These are phyloP conservation scores for Pichia sp. DNA, from an alignment of 1,139 yeast species.

Conservation along the genomic window DNA sequence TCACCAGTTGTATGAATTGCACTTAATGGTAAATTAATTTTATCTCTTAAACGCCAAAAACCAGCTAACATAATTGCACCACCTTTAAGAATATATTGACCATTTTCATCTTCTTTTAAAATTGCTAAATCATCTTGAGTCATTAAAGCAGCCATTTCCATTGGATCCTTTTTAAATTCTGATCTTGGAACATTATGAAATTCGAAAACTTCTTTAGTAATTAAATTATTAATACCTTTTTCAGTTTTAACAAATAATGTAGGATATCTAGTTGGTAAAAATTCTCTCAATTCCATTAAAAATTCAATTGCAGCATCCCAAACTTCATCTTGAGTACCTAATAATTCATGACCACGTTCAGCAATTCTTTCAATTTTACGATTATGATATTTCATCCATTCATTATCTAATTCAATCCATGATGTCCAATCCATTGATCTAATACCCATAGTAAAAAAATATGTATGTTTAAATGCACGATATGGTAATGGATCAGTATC, in stretches of 20 bases:
- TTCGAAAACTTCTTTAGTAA: constrained; percentile 47
- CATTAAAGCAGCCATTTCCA: constrained; percentile 49
- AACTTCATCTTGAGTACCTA: constrained; percentile 48
- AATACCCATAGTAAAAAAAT: constrained; percentile 58
- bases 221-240: constrained; percentile 44
- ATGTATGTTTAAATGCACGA: constrained; percentile 56
- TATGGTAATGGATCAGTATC: constrained; percentile 53
- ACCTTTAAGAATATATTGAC: constrained; percentile 48
- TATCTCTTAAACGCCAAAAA: constrained; percentile 58
- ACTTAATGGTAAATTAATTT: constrained; percentile 45
- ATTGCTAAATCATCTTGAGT: constrained; percentile 66
- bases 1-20: constrained; percentile 59
- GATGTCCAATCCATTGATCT: constrained; percentile 50
- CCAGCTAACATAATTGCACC: constrained; percentile 62
- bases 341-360: constrained; percentile 42
- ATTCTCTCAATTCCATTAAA: constrained; percentile 46
- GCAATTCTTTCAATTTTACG: constrained; percentile 44
- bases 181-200: constrained; percentile 27
- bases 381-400: constrained; percentile 51
- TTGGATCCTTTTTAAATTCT: constrained; percentile 45
- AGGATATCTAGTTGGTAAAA: constrained; percentile 55
- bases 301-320: constrained; percentile 52
- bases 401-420: constrained; percentile 64
- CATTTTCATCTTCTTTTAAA: constrained; percentile 53
- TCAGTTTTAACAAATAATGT: constrained; percentile 41